phyloP scores from a whole-genome alignment of 1,284 basidiomycete genomes.

The Ganoderma sinense region DNA sequence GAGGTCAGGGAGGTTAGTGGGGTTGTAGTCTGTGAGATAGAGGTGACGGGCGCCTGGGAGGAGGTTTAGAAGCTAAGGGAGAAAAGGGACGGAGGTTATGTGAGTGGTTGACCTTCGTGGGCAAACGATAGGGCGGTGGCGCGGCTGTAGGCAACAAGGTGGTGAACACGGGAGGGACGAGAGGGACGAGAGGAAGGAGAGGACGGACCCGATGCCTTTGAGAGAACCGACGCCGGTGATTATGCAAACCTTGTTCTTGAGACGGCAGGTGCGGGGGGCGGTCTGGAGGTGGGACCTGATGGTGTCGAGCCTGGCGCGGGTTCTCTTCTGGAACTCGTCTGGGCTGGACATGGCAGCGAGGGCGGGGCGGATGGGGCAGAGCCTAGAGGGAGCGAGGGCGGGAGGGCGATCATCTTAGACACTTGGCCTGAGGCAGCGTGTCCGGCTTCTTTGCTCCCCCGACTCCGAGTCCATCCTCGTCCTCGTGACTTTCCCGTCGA shows the following conservation, averaged over 20 bases:
- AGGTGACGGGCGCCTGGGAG: constrained; percentile 79
- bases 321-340: constrained; percentile 62
- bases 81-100: constrained; percentile 13
- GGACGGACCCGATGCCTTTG: constrained; percentile 82
- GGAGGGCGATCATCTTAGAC: neutral
- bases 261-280: constrained; percentile 60
- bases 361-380: neutral
- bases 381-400: too few species aligned
- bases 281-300: constrained; percentile 76
- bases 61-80: neutral
- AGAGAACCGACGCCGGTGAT: constrained; percentile 88
- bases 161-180: constrained; percentile 13
- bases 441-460: neutral
- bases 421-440: neutral
- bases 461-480: neutral
- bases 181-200: constrained; percentile 5
- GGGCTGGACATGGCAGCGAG: constrained; percentile 18
- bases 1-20: constrained; percentile 76
- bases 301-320: constrained; percentile 68
- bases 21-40: constrained; percentile 84
- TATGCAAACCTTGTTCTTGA: constrained; percentile 88
- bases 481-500: neutral
- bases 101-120: constrained; percentile 69
- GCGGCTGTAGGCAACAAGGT: constrained; percentile 54
- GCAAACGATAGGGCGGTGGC: constrained; percentile 81